Conservation (phyloP, 2,329 filamentous ascomycete genomes). For the Fusarium newnesense region DNA sequence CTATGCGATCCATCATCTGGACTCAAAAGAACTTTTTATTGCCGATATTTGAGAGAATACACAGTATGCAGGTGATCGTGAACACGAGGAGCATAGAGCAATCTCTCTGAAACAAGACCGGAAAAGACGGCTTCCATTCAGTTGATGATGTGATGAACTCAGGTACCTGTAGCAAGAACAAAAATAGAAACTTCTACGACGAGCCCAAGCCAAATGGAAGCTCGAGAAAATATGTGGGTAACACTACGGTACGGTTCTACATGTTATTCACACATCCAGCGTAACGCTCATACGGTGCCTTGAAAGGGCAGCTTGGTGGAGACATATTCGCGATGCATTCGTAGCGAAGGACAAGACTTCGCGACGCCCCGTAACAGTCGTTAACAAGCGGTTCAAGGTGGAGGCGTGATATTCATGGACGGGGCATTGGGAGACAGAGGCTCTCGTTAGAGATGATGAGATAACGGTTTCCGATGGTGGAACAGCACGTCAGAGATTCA, state of each 20-base stretch:
- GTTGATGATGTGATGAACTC: neutral
- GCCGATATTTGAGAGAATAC: slow-evolving; percentile 2
- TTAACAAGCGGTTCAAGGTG: slow-evolving; percentile 12
- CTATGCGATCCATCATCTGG: neutral
- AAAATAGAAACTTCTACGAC: slow-evolving; percentile 40
- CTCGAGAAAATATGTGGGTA: slow-evolving; percentile 33
- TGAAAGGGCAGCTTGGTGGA: slow-evolving; percentile 33
- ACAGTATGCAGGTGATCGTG: neutral
- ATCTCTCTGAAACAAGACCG: slow-evolving; percentile 16
- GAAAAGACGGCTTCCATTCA: slow-evolving; percentile 23
- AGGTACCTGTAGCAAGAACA: slow-evolving; percentile 7
- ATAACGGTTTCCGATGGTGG: slow-evolving; percentile 14
- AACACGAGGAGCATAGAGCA: slow-evolving; percentile 3
- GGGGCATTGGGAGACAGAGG: slow-evolving; percentile 3
- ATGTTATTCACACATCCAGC: neutral
- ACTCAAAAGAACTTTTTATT: neutral
- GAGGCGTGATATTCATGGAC: neutral
- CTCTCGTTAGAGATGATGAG: slow-evolving; percentile 9
- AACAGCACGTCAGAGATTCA: slow-evolving; percentile 8
- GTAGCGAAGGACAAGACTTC: slow-evolving; percentile 21
- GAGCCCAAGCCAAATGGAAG: slow-evolving; percentile 20
- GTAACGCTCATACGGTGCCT: slow-evolving; percentile 26
- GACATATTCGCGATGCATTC: slow-evolving; percentile 10
- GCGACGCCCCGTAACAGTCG: slow-evolving; percentile 20
- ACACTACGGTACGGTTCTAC: neutral